Conservation (phyloP, 163 green algal genomes). For the Scenedesmus sp. region DNA sequence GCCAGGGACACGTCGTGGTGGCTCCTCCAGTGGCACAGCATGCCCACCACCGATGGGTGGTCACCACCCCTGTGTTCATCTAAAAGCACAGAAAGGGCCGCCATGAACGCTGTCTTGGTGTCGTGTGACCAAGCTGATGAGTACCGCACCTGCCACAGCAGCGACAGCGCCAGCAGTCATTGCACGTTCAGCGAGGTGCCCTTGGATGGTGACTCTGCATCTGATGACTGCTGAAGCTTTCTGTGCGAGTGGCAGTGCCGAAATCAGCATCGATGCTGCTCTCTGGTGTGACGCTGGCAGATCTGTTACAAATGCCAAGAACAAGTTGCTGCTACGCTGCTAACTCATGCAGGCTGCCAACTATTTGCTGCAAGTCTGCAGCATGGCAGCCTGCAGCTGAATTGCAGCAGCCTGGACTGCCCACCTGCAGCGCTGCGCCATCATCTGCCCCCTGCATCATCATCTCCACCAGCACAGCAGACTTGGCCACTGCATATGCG, state of each 20-base stretch:
- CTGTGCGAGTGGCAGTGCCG: too few species aligned
- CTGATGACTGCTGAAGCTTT: too few species aligned
- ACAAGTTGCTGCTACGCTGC: too few species aligned
- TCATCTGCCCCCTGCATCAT: conserved; percentile 26
- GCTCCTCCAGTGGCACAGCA: background rate
- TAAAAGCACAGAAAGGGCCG: conserved; percentile 20
- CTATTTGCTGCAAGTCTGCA: too few species aligned
- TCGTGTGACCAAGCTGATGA: conserved; percentile 30
- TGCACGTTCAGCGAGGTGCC: too few species aligned
- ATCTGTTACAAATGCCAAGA: too few species aligned
- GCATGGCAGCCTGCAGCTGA: too few species aligned
- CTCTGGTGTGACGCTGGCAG: too few species aligned
- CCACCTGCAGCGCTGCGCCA: conserved; percentile 53
- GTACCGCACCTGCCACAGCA: conserved; percentile 47
- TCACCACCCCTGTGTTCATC: background rate
- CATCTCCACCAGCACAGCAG: conserved; percentile 54
- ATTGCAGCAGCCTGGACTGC: too few species aligned
- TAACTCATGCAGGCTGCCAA: too few species aligned
- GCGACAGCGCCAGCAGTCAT: background rate
- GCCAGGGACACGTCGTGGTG: background rate
- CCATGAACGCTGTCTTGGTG: conserved; percentile 26
- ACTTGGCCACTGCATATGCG: conserved; percentile 55
- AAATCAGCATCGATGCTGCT: too few species aligned
- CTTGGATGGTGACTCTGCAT: too few species aligned
- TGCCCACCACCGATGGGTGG: background rate